Evolutionary conservation across 371 early-diverging fungal species (phyloP).

Genomic region (Lichtheimia corymbifera): DNA sequence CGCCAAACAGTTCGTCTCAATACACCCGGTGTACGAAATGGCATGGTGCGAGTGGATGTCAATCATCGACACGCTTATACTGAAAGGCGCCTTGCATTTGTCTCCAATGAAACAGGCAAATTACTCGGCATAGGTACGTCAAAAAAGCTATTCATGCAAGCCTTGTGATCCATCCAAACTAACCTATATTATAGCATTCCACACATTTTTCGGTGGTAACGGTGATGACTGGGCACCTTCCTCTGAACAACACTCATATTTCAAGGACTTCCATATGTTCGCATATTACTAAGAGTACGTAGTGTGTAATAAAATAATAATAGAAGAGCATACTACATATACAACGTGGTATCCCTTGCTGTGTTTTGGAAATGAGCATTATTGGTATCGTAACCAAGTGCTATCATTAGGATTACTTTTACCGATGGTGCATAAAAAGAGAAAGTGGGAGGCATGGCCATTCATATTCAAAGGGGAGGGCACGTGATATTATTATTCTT

Average conservation of each 20-base stretch:
- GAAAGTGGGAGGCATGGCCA: too few relatives aligned
- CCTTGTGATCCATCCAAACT: background rate
- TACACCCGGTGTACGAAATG: slow-evolving; percentile 52
- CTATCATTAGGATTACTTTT: too few relatives aligned
- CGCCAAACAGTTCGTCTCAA: slow-evolving; percentile 60
- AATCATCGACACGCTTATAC: slow-evolving; percentile 35
- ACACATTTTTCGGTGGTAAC: slow-evolving; percentile 63
- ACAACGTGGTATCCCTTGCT: too few relatives aligned
- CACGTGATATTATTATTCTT: too few relatives aligned
- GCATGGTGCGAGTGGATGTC: slow-evolving; percentile 40
- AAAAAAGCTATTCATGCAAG: background rate
- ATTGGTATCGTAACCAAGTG: too few relatives aligned
- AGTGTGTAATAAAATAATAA: too few relatives aligned
- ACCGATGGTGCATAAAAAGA: too few relatives aligned
- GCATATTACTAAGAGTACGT: background rate
- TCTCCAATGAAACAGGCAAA: slow-evolving; percentile 24
- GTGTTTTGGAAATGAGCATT: too few relatives aligned
- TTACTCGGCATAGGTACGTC: slow-evolving; percentile 15
- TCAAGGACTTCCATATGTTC: slow-evolving; percentile 46
- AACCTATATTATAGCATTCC: slow-evolving; percentile 19
- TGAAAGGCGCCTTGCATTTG: slow-evolving; percentile 24
- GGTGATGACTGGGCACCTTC: slow-evolving; percentile 50
- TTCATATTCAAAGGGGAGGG: too few relatives aligned
- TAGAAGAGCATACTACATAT: too few relatives aligned
- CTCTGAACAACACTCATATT: slow-evolving; percentile 50